phyloP scores from a whole-genome alignment of 164 flowering plant species.

The Sedum album region DNA sequence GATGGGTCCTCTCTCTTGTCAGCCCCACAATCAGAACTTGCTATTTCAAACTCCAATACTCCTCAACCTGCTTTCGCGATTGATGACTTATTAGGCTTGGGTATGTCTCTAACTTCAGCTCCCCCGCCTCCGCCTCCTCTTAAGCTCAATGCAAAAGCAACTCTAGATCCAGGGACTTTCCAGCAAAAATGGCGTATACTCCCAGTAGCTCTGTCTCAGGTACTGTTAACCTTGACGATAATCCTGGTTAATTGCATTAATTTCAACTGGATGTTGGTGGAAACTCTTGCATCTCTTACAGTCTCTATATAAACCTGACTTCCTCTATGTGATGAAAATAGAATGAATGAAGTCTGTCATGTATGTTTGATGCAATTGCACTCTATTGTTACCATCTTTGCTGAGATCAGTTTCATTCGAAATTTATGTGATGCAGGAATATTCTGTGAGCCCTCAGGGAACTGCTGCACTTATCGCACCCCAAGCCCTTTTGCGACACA shows the following conservation, averaged over 20 bases:
- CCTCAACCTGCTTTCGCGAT: constrained; percentile 42
- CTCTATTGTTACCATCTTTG: neutral
- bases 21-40: constrained; percentile 32
- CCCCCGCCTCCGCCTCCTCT: constrained; percentile 41
- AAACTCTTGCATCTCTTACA: neutral
- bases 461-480: constrained; percentile 63
- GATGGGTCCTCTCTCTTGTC: constrained; percentile 28
- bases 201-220: constrained; percentile 67
- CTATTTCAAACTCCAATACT: constrained; percentile 26
- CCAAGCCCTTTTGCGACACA: constrained; percentile 70
- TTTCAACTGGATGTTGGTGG: neutral
- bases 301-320: neutral
- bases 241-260: neutral
- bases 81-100: constrained; percentile 70
- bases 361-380: neutral
- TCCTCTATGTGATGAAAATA: neutral
- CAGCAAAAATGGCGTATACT: constrained; percentile 97
- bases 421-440: constrained; percentile 44
- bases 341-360: neutral
- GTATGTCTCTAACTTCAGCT: constrained; percentile 22
- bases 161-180: constrained; percentile 68
- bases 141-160: constrained; percentile 71
- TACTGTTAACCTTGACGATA: constrained; percentile 11
- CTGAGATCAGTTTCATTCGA: neutral
- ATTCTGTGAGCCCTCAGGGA: constrained; percentile 61